Percentiles rank a stretch among this genome's conserved stretches.
Conservation (phyloP, 2,329 filamentous ascomycete genomes). For the Ascochyta lentis region DNA sequence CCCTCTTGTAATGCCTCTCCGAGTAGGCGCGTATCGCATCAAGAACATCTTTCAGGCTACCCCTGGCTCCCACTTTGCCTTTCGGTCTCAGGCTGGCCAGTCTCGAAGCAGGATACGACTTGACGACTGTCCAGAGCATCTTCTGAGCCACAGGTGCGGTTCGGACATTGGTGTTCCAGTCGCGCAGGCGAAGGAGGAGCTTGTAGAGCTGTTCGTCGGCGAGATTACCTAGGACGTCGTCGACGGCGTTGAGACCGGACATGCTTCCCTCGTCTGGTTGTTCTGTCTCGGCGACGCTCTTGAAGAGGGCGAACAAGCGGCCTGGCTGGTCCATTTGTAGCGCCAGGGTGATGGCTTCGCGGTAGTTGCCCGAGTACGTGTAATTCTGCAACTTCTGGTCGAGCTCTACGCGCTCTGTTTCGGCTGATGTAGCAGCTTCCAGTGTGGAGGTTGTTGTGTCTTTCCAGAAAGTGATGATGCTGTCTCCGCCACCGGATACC, state of each 20-base stretch:
- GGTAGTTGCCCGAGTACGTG: constrained; percentile 84
- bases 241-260: constrained; percentile 71
- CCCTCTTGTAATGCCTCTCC: constrained; percentile 86
- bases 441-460: constrained; percentile 87
- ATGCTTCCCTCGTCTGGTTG: constrained; percentile 68
- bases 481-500: constrained; percentile 90
- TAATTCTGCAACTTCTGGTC: constrained; percentile 95
- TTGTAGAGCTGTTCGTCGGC: constrained; percentile 85
- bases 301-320: constrained; percentile 83
- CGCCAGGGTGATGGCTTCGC: constrained; percentile 89
- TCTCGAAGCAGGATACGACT: constrained; percentile 78
- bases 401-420: constrained; percentile 84
- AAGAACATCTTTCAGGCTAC: constrained; percentile 76
- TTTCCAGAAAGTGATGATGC: constrained; percentile 92
- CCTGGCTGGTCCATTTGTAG: constrained; percentile 94
- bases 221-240: constrained; percentile 79
- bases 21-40: constrained; percentile 90
- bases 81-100: constrained; percentile 69
- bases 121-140: constrained; percentile 79
- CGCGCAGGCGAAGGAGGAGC: constrained; percentile 80
- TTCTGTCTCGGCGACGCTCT: constrained; percentile 72
- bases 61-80: constrained; percentile 44
- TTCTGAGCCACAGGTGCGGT: constrained; percentile 86
- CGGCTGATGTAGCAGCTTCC: constrained; percentile 73
- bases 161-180: constrained; percentile 97